These are phyloP conservation scores for Exophiala viscosa DNA, from an alignment of 2,329 filamentous ascomycete genomes.

Conservation along the genomic window DNA sequence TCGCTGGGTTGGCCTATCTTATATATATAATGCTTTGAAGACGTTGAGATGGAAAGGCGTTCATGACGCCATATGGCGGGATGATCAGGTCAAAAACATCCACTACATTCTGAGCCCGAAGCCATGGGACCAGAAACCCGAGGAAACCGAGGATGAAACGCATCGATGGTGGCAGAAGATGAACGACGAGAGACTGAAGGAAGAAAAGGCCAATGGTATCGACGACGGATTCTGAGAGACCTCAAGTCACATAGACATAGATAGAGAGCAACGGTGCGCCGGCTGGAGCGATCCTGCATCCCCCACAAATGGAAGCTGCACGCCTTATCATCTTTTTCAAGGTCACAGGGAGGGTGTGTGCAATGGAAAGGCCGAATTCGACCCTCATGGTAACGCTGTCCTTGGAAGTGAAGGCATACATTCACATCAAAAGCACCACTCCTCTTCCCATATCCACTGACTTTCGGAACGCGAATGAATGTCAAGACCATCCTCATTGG, in stretches of 20 bases:
- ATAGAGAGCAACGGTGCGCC: neutral
- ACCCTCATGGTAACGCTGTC: too few species aligned
- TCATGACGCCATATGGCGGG: slow-evolving; percentile 55
- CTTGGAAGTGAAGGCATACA: too few species aligned
- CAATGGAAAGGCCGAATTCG: too few species aligned
- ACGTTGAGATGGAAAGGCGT: slow-evolving; percentile 50
- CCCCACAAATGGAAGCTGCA: too few species aligned
- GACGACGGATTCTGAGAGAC: slow-evolving; percentile 49
- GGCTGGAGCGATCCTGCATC: neutral
- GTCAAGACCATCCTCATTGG: too few species aligned
- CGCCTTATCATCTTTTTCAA: too few species aligned
- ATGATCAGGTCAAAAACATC: slow-evolving; percentile 59
- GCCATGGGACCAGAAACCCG: slow-evolving; percentile 57
- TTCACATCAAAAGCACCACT: too few species aligned
- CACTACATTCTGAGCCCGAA: slow-evolving; percentile 62
- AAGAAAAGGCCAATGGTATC: slow-evolving; percentile 48
- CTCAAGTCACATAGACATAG: neutral
- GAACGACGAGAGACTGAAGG: slow-evolving; percentile 47
- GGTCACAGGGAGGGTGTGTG: too few species aligned
- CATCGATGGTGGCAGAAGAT: slow-evolving; percentile 58
- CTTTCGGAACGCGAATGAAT: too few species aligned
- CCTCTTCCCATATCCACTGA: too few species aligned
- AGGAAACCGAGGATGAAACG: slow-evolving; percentile 41
- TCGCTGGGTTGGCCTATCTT: slow-evolving; percentile 58
- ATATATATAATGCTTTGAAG: slow-evolving; percentile 61